Evolutionary conservation across 2,329 filamentous ascomycete genomes (phyloP).

Genomic region (Lachnellula hyalina): DNA sequence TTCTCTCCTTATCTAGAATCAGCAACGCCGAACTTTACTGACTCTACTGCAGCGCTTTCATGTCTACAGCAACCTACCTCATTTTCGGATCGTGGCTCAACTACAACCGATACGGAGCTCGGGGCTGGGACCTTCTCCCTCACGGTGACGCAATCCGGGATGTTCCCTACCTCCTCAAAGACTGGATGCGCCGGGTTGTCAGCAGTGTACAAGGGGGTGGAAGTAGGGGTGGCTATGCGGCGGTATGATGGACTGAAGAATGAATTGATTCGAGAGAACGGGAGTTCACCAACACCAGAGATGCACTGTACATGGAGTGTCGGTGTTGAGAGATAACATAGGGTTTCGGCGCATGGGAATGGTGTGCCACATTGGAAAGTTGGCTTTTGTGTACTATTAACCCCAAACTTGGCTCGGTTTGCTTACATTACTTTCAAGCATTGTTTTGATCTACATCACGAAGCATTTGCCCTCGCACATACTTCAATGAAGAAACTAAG

Average conservation of each 20-base stretch:
- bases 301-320: neutral
- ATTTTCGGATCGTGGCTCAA: conserved; percentile 99
- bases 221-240: conserved; percentile 86
- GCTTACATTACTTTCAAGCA: neutral
- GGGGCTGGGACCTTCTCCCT: conserved; percentile 91
- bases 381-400: conserved; percentile 4
- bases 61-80: conserved; percentile 80
- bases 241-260: conserved; percentile 47
- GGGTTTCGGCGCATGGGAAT: neutral
- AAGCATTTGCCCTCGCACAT: no score
- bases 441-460: no score
- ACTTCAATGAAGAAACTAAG: no score
- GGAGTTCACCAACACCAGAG: neutral
- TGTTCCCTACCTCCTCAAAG: conserved; percentile 84
- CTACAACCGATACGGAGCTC: conserved; percentile 92
- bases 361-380: neutral
- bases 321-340: neutral
- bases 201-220: conserved; percentile 81
- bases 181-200: conserved; percentile 74
- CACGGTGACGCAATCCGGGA: conserved; percentile 91
- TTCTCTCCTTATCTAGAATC: neutral
- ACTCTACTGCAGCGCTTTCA: conserved; percentile 62
- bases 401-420: neutral
- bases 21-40: conserved; percentile 7
- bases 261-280: neutral